Percentiles rank a stretch among this genome's conserved stretches.
Evolutionary conservation across 2,329 filamentous ascomycete genomes (phyloP).

Genomic region (Cladophialophora yegresii): DNA sequence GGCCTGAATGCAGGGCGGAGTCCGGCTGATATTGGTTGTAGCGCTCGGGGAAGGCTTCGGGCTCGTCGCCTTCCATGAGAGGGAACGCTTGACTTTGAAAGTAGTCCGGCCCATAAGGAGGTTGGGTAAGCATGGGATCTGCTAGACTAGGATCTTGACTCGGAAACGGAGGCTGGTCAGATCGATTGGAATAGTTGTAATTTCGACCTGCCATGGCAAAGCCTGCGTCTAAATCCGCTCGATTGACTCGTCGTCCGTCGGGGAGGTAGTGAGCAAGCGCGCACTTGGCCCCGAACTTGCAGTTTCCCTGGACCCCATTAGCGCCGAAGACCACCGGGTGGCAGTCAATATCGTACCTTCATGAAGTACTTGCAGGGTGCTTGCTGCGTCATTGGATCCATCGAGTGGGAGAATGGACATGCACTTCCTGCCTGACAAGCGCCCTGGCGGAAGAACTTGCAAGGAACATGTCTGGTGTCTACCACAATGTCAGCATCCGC

Average conservation of each 20-base stretch:
- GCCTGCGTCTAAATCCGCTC: constrained; percentile 56
- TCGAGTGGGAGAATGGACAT: constrained; percentile 94
- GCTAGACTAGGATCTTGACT: constrained; percentile 72
- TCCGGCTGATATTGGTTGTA: constrained; percentile 51
- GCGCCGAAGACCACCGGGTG: not conserved
- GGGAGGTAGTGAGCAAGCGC: constrained; percentile 94
- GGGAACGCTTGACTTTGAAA: constrained; percentile 48
- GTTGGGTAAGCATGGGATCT: constrained; percentile 67
- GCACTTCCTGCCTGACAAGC: constrained; percentile 93
- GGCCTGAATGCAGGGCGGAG: constrained; percentile 60
- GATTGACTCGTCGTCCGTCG: constrained; percentile 87
- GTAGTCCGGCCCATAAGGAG: constrained; percentile 43
- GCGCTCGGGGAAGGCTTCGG: constrained; percentile 40
- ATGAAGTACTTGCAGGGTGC: constrained; percentile 97
- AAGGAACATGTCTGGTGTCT: constrained; percentile 97
- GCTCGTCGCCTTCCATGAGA: constrained; percentile 48
- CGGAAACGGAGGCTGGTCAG: constrained; percentile 64
- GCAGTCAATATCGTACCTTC: constrained; percentile 67
- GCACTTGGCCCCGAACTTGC: constrained; percentile 98
- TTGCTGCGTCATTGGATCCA: constrained; percentile 79
- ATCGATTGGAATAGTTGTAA: constrained; percentile 54
- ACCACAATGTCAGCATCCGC: constrained; percentile 19
- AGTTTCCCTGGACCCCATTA: constrained; percentile 71
- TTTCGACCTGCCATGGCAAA: constrained; percentile 48
- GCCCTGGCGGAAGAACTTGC: constrained; percentile 98